Conservation (phyloP, 106 monocot genomes). For the Dioscorea dumetorum region DNA sequence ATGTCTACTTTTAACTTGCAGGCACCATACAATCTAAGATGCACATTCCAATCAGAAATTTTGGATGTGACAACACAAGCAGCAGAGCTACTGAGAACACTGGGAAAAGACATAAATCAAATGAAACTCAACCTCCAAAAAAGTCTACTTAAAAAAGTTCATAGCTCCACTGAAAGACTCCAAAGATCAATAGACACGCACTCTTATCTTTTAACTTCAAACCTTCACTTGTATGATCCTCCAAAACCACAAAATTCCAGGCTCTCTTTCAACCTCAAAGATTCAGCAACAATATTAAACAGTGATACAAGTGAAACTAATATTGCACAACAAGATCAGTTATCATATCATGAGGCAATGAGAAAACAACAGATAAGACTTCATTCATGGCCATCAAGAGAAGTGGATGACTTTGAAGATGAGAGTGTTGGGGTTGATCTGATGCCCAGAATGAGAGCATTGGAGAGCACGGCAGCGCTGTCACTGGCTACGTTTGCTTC, state of each 20-base stretch:
- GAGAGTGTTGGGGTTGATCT: constrained; percentile 6
- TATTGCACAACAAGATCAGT: constrained; percentile 7
- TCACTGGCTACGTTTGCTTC: constrained; percentile 71
- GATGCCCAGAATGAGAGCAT: constrained; percentile 52
- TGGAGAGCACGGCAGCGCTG: constrained; percentile 63
- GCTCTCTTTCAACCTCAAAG: constrained; percentile 23
- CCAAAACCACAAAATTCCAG: constrained; percentile 8
- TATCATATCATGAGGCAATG: constrained; percentile 52
- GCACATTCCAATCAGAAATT: constrained; percentile 66
- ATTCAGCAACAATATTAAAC: neutral
- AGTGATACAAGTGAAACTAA: neutral
- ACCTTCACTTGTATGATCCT: constrained; percentile 3
- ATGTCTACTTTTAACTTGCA: constrained; percentile 11
- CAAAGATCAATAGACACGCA: constrained; percentile 70
- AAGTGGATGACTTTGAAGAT: constrained; percentile 49
- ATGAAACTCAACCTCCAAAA: constrained; percentile 51
- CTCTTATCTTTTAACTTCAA: constrained; percentile 67
- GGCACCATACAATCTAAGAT: constrained; percentile 73
- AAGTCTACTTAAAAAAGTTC: constrained; percentile 41
- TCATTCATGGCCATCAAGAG: constrained; percentile 75
- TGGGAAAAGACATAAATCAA: constrained; percentile 58
- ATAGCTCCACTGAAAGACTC: constrained; percentile 56
- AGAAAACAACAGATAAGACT: constrained; percentile 59
- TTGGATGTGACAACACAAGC: constrained; percentile 45
- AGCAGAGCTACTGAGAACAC: constrained; percentile 50